phyloP scores from a whole-genome alignment of 2,329 filamentous ascomycete genomes.

The Coniochaeta sp. region DNA sequence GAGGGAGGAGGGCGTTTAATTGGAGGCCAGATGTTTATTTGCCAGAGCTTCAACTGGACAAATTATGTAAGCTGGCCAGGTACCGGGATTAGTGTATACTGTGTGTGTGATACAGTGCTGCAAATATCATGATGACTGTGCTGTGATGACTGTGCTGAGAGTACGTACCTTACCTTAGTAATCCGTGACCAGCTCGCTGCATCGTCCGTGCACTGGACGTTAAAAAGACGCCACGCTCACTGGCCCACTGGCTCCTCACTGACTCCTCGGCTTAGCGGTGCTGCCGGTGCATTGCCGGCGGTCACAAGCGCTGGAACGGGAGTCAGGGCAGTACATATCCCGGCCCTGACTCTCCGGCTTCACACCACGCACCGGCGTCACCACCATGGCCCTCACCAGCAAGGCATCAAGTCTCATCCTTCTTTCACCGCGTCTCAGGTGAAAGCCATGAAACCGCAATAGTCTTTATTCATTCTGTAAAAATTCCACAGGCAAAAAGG shows the following conservation, averaged over 20 bases:
- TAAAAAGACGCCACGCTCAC: too few species aligned
- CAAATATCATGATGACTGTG: too few species aligned
- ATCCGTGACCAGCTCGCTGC: not conserved
- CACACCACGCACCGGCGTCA: not conserved
- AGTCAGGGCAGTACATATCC: not conserved
- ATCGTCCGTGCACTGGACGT: too few species aligned
- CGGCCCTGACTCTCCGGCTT: not conserved
- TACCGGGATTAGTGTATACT: too few species aligned
- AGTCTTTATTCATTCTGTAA: not conserved
- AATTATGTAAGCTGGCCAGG: not conserved
- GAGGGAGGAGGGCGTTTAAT: too few species aligned
- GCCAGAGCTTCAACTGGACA: not conserved
- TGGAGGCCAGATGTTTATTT: too few species aligned
- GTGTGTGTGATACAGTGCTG: too few species aligned
- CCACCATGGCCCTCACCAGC: not conserved
- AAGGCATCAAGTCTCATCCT: not conserved
- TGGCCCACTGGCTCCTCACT: too few species aligned
- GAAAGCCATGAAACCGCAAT: not conserved
- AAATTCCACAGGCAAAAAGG: not conserved
- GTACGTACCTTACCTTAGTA: not conserved
- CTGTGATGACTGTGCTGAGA: too few species aligned
- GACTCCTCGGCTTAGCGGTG: not conserved
- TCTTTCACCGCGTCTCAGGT: not conserved
- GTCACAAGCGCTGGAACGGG: not conserved
- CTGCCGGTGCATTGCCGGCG: not conserved